phyloP scores from a whole-genome alignment of 148 eudicot species.

The Persicaria tinctoria region DNA sequence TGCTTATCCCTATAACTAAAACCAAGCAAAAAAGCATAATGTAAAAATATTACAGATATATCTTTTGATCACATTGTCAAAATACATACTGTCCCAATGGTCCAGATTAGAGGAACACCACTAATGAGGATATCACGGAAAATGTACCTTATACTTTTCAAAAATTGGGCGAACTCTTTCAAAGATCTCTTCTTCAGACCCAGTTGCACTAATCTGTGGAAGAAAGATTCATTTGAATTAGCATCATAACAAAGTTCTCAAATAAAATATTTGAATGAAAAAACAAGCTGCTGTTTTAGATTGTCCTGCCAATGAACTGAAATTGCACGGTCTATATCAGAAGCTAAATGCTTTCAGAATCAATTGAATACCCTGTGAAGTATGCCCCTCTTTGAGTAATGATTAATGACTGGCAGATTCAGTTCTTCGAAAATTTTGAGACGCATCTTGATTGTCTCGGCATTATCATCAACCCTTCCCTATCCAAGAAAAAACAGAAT shows the following conservation, averaged over 20 bases:
- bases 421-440: conserved; percentile 61
- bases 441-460: conserved; percentile 68
- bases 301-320: background rate
- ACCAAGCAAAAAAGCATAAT: background rate
- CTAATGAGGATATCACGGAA: background rate
- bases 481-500: conserved; percentile 22
- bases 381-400: conserved; percentile 68
- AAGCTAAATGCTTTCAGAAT: background rate
- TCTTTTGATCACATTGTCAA: background rate
- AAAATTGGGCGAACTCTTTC: conserved; percentile 59
- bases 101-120: background rate
- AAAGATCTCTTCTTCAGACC: conserved; percentile 77
- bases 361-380: conserved; percentile 65
- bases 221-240: conserved; percentile 9
- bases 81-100: background rate
- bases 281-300: background rate
- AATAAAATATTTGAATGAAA: conserved; percentile 1
- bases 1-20: background rate
- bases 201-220: conserved; percentile 72
- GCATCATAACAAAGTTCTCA: background rate
- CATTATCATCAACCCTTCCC: conserved; percentile 92
- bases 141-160: conserved; percentile 42
- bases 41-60: background rate
- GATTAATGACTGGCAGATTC: conserved; percentile 72
- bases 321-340: background rate